phyloP scores from a whole-genome alignment of 176 grass and related monocot species.

The Ensete glaucum region DNA sequence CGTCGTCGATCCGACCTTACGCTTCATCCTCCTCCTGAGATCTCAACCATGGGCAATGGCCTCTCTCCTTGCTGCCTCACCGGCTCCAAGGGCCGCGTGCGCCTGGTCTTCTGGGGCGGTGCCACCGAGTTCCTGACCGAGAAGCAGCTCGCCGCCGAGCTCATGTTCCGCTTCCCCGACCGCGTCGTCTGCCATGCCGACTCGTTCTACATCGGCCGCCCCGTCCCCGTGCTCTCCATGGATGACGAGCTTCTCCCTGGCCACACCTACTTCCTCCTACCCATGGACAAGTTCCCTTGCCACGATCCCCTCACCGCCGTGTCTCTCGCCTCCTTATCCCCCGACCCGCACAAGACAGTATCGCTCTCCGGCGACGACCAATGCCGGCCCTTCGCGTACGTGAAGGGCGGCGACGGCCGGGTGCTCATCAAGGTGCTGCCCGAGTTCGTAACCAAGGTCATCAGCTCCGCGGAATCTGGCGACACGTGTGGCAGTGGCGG shows the following conservation, averaged over 20 bases:
- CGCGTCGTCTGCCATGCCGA: slow-evolving; percentile 49
- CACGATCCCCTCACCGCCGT: slow-evolving; percentile 32
- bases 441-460: slow-evolving; percentile 43
- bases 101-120: slow-evolving; percentile 53
- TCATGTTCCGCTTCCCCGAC: slow-evolving; percentile 42
- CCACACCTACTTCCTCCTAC: slow-evolving; percentile 50
- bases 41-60: neutral
- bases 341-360: slow-evolving; percentile 4
- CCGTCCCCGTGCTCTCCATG: slow-evolving; percentile 35
- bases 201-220: slow-evolving; percentile 50
- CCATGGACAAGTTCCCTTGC: slow-evolving; percentile 42
- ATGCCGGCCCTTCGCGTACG: slow-evolving; percentile 48
- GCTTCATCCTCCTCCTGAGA: neutral
- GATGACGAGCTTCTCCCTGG: slow-evolving; percentile 43
- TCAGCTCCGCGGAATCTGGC: slow-evolving; percentile 1
- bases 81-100: neutral
- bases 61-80: neutral
- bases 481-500: neutral
- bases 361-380: slow-evolving; percentile 11
- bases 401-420: slow-evolving; percentile 34
- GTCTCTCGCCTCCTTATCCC: slow-evolving; percentile 39
- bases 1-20: too few species aligned
- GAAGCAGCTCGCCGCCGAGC: slow-evolving; percentile 31
- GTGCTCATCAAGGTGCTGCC: slow-evolving; percentile 46
- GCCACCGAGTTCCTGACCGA: neutral